Conservation (phyloP, 2,329 filamentous ascomycete genomes). For the Fusarium algeriense region DNA sequence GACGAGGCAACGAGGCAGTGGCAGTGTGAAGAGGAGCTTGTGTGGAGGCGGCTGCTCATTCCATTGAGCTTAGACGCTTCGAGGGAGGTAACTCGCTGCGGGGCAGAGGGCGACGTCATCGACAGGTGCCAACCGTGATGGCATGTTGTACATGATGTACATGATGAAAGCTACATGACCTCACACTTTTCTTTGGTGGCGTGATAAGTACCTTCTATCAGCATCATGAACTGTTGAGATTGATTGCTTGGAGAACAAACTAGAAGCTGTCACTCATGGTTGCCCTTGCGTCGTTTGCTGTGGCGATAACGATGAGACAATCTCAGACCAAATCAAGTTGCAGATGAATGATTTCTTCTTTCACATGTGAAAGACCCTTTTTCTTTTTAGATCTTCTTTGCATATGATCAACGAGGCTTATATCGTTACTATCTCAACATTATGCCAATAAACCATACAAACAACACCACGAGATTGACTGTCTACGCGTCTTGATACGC, state of each 20-base stretch:
- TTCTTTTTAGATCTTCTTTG: conserved; percentile 8
- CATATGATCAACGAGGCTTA: conserved; percentile 20
- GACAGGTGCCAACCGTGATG: conserved; percentile 24
- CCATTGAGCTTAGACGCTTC: conserved; percentile 2
- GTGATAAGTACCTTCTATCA: conserved; percentile 23
- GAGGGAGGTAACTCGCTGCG: conserved; percentile 44
- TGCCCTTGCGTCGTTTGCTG: conserved; percentile 33
- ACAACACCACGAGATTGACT: conserved; percentile 14
- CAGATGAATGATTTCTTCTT: conserved; percentile 22
- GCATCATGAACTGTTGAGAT: conserved; percentile 1
- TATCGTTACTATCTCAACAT: conserved; percentile 12
- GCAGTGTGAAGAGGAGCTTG: conserved; percentile 22
- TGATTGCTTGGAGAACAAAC: conserved; percentile 21
- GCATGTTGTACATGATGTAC: conserved; percentile 44
- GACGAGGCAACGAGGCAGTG: conserved; percentile 38
- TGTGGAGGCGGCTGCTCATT: conserved; percentile 10
- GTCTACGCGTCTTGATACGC: conserved; percentile 31
- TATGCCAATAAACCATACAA: conserved; percentile 7
- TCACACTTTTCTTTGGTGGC: fast-evolving
- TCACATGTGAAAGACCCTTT: conserved; percentile 39
- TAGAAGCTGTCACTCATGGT: conserved; percentile 25
- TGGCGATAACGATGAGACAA: conserved; percentile 38
- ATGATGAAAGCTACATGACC: conserved; percentile 17
- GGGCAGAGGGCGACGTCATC: conserved; percentile 50
- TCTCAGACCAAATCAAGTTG: conserved; percentile 30